A percentile compares a stretch with the other conserved stretches of the same genome.
Conservation (phyloP, 257 asterid genomes). For the Voacanga thouarsii region DNA sequence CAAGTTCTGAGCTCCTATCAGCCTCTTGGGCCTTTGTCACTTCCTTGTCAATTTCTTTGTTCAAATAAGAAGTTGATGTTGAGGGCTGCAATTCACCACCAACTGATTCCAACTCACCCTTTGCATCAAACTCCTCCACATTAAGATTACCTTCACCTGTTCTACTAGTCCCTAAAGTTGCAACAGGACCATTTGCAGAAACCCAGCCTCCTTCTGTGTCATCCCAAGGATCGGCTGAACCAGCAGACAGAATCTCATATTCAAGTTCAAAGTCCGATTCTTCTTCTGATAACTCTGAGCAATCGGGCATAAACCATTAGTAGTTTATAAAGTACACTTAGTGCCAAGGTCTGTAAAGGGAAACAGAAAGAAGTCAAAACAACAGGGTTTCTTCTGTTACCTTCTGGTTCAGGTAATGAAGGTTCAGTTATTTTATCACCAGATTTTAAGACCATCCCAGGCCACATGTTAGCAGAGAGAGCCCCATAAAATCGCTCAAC, state of each 20-base stretch:
- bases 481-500: constrained; percentile 84
- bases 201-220: constrained; percentile 52
- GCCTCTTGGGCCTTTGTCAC: constrained; percentile 15
- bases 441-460: constrained; percentile 90
- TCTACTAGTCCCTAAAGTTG: constrained; percentile 32
- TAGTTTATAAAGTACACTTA: background rate
- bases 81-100: constrained; percentile 40
- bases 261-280: constrained; percentile 76
- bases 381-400: constrained; percentile 26
- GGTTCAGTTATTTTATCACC: constrained; percentile 83
- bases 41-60: constrained; percentile 31
- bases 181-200: constrained; percentile 55
- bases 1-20: constrained; percentile 34
- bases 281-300: constrained; percentile 71
- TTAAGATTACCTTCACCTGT: constrained; percentile 29
- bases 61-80: constrained; percentile 40
- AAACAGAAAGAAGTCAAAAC: background rate
- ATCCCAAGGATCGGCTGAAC: constrained; percentile 82
- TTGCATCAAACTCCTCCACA: constrained; percentile 19
- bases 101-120: constrained; percentile 21
- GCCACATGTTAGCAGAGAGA: constrained; percentile 96
- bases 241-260: constrained; percentile 68
- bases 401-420: constrained; percentile 70
- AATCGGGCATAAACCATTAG: constrained; percentile 6
- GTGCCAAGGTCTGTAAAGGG: background rate